Conservation (phyloP, 1,284 basidiomycete genomes). For the Nidula niveotomentosa region DNA sequence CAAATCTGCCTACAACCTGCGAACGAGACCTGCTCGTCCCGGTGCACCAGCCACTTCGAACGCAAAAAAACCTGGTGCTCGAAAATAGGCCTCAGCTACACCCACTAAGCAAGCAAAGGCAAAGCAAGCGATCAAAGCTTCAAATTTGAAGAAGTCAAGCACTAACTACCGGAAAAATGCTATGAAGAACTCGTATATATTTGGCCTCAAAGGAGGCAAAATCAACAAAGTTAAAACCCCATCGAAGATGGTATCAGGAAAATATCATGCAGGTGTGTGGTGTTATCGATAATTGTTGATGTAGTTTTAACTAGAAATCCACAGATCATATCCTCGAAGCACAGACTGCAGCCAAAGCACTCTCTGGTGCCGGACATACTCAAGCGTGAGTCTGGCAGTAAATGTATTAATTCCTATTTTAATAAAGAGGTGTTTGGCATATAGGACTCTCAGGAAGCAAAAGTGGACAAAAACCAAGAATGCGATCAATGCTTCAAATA, state of each 20-base stretch:
- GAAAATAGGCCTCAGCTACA: neutral
- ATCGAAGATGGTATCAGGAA: neutral
- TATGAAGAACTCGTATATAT: neutral
- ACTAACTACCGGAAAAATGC: neutral
- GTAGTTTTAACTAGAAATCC: neutral
- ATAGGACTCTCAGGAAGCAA: neutral
- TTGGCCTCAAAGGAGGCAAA: neutral
- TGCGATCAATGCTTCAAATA: neutral
- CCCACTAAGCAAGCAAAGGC: neutral
- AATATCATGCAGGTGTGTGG: neutral
- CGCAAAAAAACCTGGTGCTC: neutral
- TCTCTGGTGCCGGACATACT: neutral
- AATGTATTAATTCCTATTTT: neutral
- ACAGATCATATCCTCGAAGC: neutral
- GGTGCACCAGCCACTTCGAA: neutral
- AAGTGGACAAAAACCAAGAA: neutral
- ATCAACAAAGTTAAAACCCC: neutral
- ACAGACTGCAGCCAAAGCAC: neutral
- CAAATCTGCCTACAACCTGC: neutral
- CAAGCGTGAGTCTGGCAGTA: neutral
- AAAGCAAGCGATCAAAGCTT: neutral
- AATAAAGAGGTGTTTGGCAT: neutral
- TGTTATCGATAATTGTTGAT: neutral
- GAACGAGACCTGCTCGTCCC: neutral
- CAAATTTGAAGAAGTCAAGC: neutral